A percentile compares a stretch with the other conserved stretches of the same genome.
Evolutionary conservation across 108 stramenopile species (phyloP).

Genomic region (Stephanodiscus minutulus): DNA sequence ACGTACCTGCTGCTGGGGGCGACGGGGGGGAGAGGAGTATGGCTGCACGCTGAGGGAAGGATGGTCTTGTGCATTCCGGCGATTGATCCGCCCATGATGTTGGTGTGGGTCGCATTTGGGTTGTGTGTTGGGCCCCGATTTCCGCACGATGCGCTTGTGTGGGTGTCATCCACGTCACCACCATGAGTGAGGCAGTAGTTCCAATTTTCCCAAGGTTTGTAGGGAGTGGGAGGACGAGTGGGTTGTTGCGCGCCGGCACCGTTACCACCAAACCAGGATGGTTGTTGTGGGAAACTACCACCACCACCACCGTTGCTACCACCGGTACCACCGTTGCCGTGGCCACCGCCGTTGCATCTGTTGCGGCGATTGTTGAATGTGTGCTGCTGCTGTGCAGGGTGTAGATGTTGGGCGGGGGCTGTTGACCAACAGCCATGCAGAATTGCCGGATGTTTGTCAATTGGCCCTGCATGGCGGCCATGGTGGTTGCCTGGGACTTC

Average conservation of each 20-base stretch:
- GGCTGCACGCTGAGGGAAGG: not conserved
- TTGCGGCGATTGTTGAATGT: no score
- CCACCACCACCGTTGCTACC: not conserved
- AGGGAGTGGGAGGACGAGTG: not conserved
- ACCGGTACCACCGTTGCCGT: not conserved
- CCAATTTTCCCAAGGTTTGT: not conserved
- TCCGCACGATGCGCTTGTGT: not conserved
- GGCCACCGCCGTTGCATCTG: no score
- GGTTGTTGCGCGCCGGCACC: not conserved
- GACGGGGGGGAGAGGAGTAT: not conserved
- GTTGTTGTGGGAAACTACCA: no score
- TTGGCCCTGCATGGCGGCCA: not conserved
- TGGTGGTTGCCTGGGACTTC: not conserved
- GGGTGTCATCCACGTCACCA: not conserved
- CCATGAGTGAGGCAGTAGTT: constrained; percentile 7
- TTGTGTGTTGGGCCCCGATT: not conserved
- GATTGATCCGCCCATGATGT: not conserved
- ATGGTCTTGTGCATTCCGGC: not conserved
- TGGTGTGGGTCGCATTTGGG: not conserved
- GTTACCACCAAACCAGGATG: no score
- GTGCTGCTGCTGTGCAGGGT: no score
- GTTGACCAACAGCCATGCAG: no score
- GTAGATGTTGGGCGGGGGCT: no score
- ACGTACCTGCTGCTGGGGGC: no score
- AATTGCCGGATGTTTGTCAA: no score